Percentiles rank a stretch among this genome's conserved stretches.
Conservation (phyloP, 2,329 filamentous ascomycete species). For the Aspergillus sp. region DNA sequence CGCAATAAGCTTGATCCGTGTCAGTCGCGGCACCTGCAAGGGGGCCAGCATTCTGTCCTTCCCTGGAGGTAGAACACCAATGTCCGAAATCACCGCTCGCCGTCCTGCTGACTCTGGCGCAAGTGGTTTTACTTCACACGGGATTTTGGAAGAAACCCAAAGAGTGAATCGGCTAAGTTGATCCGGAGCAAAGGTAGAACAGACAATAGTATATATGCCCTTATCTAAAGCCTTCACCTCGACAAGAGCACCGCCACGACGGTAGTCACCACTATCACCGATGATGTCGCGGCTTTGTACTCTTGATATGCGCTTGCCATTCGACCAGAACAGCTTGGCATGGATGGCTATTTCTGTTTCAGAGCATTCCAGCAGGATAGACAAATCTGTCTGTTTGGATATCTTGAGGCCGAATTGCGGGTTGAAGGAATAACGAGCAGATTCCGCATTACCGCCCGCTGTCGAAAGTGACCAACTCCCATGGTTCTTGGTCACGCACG, state of each 20-base stretch:
- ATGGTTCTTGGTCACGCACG: constrained; percentile 53
- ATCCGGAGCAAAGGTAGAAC: constrained; percentile 81
- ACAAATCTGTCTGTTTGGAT: constrained; percentile 58
- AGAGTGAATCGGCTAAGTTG: constrained; percentile 72
- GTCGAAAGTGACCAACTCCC: constrained; percentile 73
- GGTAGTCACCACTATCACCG: constrained; percentile 82
- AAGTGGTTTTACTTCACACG: constrained; percentile 55
- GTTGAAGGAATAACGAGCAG: constrained; percentile 73
- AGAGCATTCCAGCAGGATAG: constrained; percentile 68
- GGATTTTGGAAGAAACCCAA: constrained; percentile 60
- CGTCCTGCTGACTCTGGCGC: constrained; percentile 71
- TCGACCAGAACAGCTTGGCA: constrained; percentile 75
- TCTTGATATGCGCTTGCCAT: constrained; percentile 64
- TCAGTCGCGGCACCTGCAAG: constrained; percentile 51
- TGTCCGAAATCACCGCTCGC: constrained; percentile 49
- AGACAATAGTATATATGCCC: constrained; percentile 81
- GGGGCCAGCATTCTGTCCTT: constrained; percentile 52
- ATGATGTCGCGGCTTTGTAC: constrained; percentile 72
- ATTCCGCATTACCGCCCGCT: constrained; percentile 78
- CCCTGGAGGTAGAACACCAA: constrained; percentile 48
- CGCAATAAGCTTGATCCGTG: constrained; percentile 55
- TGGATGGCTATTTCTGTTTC: constrained; percentile 69
- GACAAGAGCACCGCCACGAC: constrained; percentile 69
- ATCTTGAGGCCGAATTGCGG: constrained; percentile 71
- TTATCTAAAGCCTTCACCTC: constrained; percentile 57